Evolutionary conservation across 495 filamentous ascomycete genomes (phyloP).

Genomic region (Podospora tetraspora): DNA sequence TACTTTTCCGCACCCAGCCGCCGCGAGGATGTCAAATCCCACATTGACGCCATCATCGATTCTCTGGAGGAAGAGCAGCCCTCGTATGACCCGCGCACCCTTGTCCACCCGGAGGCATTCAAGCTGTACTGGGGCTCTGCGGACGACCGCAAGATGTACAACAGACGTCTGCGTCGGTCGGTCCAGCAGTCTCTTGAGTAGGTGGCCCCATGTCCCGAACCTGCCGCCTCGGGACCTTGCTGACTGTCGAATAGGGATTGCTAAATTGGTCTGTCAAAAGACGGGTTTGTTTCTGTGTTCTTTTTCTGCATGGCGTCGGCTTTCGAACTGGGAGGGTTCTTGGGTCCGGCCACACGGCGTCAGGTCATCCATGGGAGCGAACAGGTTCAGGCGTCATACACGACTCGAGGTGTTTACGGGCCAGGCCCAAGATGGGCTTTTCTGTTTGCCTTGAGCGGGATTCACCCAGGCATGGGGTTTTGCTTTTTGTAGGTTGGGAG

Average conservation of each 20-base stretch:
- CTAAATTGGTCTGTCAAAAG: not conserved
- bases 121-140: slow-evolving; percentile 80
- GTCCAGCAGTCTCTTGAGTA: slow-evolving; percentile 54
- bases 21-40: slow-evolving; percentile 72
- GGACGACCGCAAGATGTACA: slow-evolving; percentile 78
- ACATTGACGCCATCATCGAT: slow-evolving; percentile 79
- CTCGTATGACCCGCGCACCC: slow-evolving; percentile 83
- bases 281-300: not conserved
- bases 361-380: slow-evolving; percentile 2
- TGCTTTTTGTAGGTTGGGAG: not conserved
- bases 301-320: slow-evolving; percentile 9
- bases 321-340: not conserved
- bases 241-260: slow-evolving; percentile 11
- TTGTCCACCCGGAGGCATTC: slow-evolving; percentile 81
- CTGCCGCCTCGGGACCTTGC: not conserved
- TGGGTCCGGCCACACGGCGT: slow-evolving; percentile 11
- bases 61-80: slow-evolving; percentile 81
- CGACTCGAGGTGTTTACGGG: slow-evolving; percentile 1
- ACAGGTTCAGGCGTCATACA: not conserved
- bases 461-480: not conserved
- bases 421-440: not conserved
- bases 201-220: not conserved
- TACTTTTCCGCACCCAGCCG: slow-evolving; percentile 62
- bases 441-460: not conserved
- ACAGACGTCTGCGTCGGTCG: slow-evolving; percentile 64